phyloP scores from a whole-genome alignment of 2,329 filamentous ascomycete genomes.

The Elsinoe australis region DNA sequence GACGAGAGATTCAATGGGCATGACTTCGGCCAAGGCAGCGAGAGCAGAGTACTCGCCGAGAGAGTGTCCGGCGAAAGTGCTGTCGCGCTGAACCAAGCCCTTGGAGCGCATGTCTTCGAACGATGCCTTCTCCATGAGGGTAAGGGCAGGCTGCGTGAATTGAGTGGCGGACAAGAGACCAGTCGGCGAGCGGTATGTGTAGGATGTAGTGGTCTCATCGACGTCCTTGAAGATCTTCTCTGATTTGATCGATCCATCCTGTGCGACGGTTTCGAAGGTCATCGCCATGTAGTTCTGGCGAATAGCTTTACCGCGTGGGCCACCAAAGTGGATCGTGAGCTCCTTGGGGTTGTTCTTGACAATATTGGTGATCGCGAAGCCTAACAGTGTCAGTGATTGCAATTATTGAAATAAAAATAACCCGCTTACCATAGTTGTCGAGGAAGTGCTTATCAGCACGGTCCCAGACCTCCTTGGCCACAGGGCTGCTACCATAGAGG shows the following conservation, averaged over 20 bases:
- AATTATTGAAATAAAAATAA: too few species aligned
- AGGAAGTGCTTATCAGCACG: conserved; percentile 95
- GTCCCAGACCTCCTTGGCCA: conserved; percentile 97
- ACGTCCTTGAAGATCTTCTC: conserved; percentile 99
- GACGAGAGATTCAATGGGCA: conserved; percentile 98
- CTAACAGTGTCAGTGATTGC: conserved; percentile 35
- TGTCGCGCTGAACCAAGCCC: conserved; percentile 90
- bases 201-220: conserved; percentile 82
- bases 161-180: conserved; percentile 94
- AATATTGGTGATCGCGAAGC: conserved; percentile 96
- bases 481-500: conserved; percentile 83
- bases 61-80: conserved; percentile 95
- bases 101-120: conserved; percentile 99
- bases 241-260: conserved; percentile 89
- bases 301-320: conserved; percentile 91
- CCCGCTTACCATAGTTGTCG: conserved; percentile 94
- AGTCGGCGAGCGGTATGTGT: conserved; percentile 93
- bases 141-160: conserved; percentile 95
- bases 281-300: conserved; percentile 99
- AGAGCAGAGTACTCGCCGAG: conserved; percentile 97
- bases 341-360: conserved; percentile 99
- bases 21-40: conserved; percentile 91
- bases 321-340: conserved; percentile 95
- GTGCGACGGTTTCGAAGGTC: conserved; percentile 96
- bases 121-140: conserved; percentile 98